Evolutionary conservation across 768 basidiomycete species (phyloP).

Genomic region (Harrya chromipes): DNA sequence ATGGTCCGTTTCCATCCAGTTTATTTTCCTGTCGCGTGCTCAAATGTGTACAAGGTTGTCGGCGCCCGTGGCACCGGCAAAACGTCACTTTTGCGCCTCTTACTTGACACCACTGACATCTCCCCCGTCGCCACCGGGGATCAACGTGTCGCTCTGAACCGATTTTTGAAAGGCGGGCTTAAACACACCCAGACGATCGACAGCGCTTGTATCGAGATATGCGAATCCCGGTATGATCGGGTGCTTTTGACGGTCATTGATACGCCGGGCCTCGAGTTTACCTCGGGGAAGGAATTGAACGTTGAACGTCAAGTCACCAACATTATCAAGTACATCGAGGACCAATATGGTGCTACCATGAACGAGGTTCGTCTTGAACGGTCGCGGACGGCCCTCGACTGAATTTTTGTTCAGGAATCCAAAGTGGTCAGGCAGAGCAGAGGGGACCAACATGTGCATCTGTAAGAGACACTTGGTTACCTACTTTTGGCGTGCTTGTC

Average conservation of each 20-base stretch:
- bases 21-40: neutral
- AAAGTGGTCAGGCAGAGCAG: slow-evolving; percentile 85
- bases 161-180: slow-evolving; percentile 58
- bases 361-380: slow-evolving; percentile 54
- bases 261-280: slow-evolving; percentile 81
- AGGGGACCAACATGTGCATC: slow-evolving; percentile 86
- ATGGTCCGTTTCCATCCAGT: slow-evolving; percentile 52
- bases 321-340: slow-evolving; percentile 75
- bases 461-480: slow-evolving; percentile 47
- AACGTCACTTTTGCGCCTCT: slow-evolving; percentile 73
- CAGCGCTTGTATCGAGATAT: slow-evolving; percentile 74
- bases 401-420: slow-evolving; percentile 56
- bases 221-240: slow-evolving; percentile 79
- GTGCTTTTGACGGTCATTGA: slow-evolving; percentile 79
- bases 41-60: slow-evolving; percentile 52
- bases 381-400: neutral
- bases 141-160: slow-evolving; percentile 62
- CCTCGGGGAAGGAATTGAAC: slow-evolving; percentile 66
- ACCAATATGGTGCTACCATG: slow-evolving; percentile 83
- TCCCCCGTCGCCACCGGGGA: slow-evolving; percentile 75
- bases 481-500: slow-evolving; percentile 1
- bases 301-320: slow-evolving; percentile 75
- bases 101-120: slow-evolving; percentile 82
- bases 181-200: slow-evolving; percentile 63
- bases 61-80: slow-evolving; percentile 83